phyloP scores from a whole-genome alignment of 768 basidiomycete genomes.

The Mrakia hoshinonis region DNA sequence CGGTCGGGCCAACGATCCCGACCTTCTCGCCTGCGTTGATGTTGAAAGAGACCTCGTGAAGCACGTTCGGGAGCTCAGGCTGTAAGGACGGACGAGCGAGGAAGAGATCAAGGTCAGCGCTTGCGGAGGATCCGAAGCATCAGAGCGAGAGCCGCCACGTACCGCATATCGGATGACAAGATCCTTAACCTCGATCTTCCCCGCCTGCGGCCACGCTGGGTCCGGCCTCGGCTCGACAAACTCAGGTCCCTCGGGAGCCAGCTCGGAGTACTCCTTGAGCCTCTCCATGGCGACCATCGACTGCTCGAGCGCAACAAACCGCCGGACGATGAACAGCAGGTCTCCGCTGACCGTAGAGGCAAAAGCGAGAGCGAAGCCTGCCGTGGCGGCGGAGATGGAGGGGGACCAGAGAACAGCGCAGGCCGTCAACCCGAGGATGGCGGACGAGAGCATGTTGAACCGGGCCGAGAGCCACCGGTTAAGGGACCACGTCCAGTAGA shows the following conservation, averaged over 20 bases:
- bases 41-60: constrained; percentile 68
- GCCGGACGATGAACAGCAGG: constrained; percentile 52
- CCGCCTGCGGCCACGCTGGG: constrained; percentile 62
- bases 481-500: constrained; percentile 32
- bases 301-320: constrained; percentile 47
- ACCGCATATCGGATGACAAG: constrained; percentile 36
- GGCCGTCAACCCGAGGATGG: constrained; percentile 57
- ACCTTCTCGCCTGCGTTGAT: constrained; percentile 70
- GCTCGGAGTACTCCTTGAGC: constrained; percentile 34
- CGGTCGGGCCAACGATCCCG: constrained; percentile 44
- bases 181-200: constrained; percentile 35
- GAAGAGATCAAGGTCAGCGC: constrained; percentile 40
- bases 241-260: constrained; percentile 63
- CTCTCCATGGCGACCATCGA: constrained; percentile 38
- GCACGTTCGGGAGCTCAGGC: constrained; percentile 74
- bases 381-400: constrained; percentile 65
- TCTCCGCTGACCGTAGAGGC: constrained; percentile 67
- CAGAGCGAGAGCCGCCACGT: not conserved
- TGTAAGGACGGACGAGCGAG: no score
- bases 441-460: constrained; percentile 50
- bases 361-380: constrained; percentile 58
- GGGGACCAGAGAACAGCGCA: constrained; percentile 60
- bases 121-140: not conserved
- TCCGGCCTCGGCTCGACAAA: constrained; percentile 74
- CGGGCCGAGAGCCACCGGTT: constrained; percentile 54